phyloP scores from a whole-genome alignment of 2,329 filamentous ascomycete genomes.

The Fusarium fujikuroi region DNA sequence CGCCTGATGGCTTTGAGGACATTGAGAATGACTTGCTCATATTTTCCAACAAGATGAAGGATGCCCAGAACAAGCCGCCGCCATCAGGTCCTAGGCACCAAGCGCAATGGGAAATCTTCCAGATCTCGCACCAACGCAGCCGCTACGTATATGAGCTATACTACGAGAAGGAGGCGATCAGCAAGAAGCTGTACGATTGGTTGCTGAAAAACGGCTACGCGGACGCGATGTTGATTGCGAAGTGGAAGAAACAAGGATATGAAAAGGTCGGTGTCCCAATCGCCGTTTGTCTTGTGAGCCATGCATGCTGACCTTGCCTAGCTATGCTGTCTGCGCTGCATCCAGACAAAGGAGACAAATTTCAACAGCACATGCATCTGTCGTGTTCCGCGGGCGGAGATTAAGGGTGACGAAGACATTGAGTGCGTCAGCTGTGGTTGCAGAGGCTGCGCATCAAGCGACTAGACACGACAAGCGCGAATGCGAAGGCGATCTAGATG shows the following conservation, averaged over 20 bases:
- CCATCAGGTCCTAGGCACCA: slow-evolving; percentile 86
- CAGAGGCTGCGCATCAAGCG: slow-evolving; percentile 86
- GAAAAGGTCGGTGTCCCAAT: slow-evolving; percentile 78
- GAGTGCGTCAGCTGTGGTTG: slow-evolving; percentile 97
- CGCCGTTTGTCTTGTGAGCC: not conserved
- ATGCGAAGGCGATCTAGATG: not conserved
- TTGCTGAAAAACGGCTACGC: slow-evolving; percentile 96
- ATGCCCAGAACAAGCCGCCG: slow-evolving; percentile 89
- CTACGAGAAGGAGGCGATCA: slow-evolving; percentile 97
- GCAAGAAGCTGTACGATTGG: slow-evolving; percentile 92
- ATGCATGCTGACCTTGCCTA: slow-evolving; percentile 52
- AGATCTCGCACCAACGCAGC: slow-evolving; percentile 91
- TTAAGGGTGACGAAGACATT: slow-evolving; percentile 90
- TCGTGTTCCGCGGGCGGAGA: slow-evolving; percentile 86
- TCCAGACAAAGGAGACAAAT: slow-evolving; percentile 99
- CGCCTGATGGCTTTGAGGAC: slow-evolving; percentile 86
- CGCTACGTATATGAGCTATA: slow-evolving; percentile 98
- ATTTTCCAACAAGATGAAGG: slow-evolving; percentile 92
- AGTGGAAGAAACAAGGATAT: slow-evolving; percentile 99
- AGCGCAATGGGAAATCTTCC: slow-evolving; percentile 96
- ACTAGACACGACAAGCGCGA: slow-evolving; percentile 59
- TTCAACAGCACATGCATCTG: slow-evolving; percentile 98
- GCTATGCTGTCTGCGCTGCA: slow-evolving; percentile 94
- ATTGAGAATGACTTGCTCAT: slow-evolving; percentile 88
- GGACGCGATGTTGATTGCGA: slow-evolving; percentile 94